Evolutionary conservation across 1,139 yeast species (phyloP).

Genomic region (Yamadazyma siamensis): DNA sequence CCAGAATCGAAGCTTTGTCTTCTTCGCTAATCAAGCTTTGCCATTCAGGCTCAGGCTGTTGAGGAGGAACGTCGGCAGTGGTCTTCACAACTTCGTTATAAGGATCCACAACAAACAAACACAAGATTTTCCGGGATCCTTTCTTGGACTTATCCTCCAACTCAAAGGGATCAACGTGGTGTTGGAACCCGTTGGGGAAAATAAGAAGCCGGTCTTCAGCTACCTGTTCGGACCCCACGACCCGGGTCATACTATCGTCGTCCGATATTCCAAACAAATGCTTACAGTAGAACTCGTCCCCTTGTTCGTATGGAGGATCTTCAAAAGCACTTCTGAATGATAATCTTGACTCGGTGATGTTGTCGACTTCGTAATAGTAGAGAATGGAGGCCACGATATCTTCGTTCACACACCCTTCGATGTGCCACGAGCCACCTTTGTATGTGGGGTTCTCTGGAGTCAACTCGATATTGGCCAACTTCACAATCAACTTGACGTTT

Average conservation of each 20-base stretch:
- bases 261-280: conserved; percentile 30
- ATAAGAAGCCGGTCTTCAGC: conserved; percentile 28
- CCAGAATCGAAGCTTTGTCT: conserved; percentile 2
- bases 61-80: conserved; percentile 38
- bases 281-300: conserved; percentile 23
- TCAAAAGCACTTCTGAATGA: conserved; percentile 29
- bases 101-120: conserved; percentile 42
- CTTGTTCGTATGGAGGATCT: conserved; percentile 38
- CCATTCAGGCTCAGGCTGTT: conserved; percentile 37
- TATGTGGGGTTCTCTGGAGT: conserved; percentile 41
- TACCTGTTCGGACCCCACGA: conserved; percentile 25
- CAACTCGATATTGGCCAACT: conserved; percentile 40
- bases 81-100: conserved; percentile 24
- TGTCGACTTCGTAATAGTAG: conserved; percentile 42
- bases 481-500: conserved; percentile 35
- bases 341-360: conserved; percentile 34
- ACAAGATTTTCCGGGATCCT: conserved; percentile 40
- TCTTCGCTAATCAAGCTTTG: conserved; percentile 9
- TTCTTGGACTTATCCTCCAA: conserved; percentile 31
- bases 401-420: conserved; percentile 43
- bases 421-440: conserved; percentile 45
- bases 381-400: conserved; percentile 41
- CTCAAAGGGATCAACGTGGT: conserved; percentile 38
- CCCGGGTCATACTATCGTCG: conserved; percentile 20
- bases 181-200: conserved; percentile 42